Percentiles rank a stretch among this genome's conserved stretches.
phyloP scores from a whole-genome alignment of 345 rosid genomes.

The Brassica carinata region DNA sequence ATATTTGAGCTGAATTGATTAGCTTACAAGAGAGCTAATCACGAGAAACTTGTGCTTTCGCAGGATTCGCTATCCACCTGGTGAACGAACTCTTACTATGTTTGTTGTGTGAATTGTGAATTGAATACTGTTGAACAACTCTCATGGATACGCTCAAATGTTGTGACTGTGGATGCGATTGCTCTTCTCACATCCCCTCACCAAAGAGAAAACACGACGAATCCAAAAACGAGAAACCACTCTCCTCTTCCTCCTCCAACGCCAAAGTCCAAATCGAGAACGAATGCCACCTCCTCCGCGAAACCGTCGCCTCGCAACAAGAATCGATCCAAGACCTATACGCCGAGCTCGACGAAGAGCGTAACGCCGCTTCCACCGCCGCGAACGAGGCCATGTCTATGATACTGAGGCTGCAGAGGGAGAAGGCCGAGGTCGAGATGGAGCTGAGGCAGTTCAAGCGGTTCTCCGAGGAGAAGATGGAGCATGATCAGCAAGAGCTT shows the following conservation, averaged over 20 bases:
- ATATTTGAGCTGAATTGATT: slow-evolving; percentile 20
- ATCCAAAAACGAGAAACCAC: slow-evolving; percentile 47
- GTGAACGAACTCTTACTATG: slow-evolving; percentile 12
- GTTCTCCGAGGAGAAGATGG: slow-evolving; percentile 85
- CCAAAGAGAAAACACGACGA: slow-evolving; percentile 49
- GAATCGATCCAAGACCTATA: slow-evolving; percentile 65
- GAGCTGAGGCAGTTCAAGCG: slow-evolving; percentile 92
- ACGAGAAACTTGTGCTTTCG: background rate
- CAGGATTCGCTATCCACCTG: slow-evolving; percentile 13
- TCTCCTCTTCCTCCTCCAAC: slow-evolving; percentile 35
- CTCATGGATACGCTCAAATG: slow-evolving; percentile 65
- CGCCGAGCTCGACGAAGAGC: slow-evolving; percentile 85
- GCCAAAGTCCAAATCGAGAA: slow-evolving; percentile 80
- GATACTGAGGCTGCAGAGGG: slow-evolving; percentile 94
- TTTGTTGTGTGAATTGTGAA: slow-evolving; percentile 4
- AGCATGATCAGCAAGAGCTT: slow-evolving; percentile 86
- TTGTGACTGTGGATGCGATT: slow-evolving; percentile 65
- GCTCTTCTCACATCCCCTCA: slow-evolving; percentile 38
- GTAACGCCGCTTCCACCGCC: slow-evolving; percentile 91
- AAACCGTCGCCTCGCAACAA: slow-evolving; percentile 75
- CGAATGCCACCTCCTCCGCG: slow-evolving; percentile 73
- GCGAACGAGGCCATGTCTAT: slow-evolving; percentile 98
- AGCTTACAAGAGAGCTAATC: background rate
- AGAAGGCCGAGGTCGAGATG: slow-evolving; percentile 96
- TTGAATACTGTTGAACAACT: slow-evolving; percentile 32